These are phyloP conservation scores for Arabidopsis arenosa DNA, from an alignment of 345 rosid species.

Conservation along the genomic window DNA sequence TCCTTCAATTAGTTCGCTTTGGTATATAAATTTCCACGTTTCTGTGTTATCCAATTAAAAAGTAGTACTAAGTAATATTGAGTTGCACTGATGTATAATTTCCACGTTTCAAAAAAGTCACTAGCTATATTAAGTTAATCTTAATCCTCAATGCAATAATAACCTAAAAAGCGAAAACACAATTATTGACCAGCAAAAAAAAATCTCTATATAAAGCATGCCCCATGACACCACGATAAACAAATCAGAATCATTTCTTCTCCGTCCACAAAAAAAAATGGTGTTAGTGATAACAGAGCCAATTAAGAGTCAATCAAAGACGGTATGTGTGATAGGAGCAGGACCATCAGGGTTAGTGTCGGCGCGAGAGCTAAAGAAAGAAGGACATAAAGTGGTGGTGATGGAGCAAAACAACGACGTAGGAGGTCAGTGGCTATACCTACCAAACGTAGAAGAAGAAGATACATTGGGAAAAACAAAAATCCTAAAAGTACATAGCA, in stretches of 20 bases:
- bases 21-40: not conserved
- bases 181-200: not conserved
- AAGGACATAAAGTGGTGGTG: constrained; percentile 71
- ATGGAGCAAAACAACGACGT: constrained; percentile 80
- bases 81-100: too few species aligned
- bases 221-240: constrained; percentile 9
- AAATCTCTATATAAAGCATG: not conserved
- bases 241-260: constrained; percentile 15
- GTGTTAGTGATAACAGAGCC: constrained; percentile 27
- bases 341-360: constrained; percentile 89
- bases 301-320: constrained; percentile 31
- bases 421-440: constrained; percentile 91
- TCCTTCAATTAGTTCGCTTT: not conserved
- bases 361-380: constrained; percentile 78
- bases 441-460: constrained; percentile 61
- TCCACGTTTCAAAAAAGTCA: too few species aligned
- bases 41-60: not conserved
- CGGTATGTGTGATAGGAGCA: constrained; percentile 88
- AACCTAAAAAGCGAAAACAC: not conserved
- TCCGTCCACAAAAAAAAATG: constrained; percentile 15
- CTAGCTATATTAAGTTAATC: not conserved
- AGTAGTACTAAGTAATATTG: too few species aligned
- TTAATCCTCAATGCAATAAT: not conserved
- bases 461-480: constrained; percentile 55
- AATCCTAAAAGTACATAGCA: constrained; percentile 67